These are phyloP conservation scores for Corylus avellana DNA, from an alignment of 306 rosid genomes.

Conservation along the genomic window DNA sequence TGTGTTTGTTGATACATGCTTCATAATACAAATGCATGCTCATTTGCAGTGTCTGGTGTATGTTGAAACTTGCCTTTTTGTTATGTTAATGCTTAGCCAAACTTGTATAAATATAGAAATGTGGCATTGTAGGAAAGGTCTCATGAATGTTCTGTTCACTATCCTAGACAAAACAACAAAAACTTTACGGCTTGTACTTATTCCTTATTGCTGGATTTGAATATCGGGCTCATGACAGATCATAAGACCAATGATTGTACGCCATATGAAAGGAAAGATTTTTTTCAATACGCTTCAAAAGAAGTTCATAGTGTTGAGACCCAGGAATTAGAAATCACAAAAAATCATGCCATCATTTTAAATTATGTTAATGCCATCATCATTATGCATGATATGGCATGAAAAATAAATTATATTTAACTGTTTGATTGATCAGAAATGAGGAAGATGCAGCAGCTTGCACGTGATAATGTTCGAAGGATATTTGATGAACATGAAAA, in stretches of 20 bases:
- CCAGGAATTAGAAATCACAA: neutral
- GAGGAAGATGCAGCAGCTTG: slow-evolving; percentile 69
- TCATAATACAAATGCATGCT: neutral
- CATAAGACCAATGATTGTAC: neutral
- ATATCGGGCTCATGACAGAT: neutral
- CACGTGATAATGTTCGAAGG: slow-evolving; percentile 62
- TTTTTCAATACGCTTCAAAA: neutral
- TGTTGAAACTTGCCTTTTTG: neutral
- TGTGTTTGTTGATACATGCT: slow-evolving; percentile 5
- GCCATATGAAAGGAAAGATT: neutral
- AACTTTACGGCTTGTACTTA: neutral
- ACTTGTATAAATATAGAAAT: neutral
- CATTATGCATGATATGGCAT: neutral
- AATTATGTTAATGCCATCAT: neutral
- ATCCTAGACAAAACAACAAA: neutral
- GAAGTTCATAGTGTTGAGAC: neutral
- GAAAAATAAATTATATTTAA: neutral
- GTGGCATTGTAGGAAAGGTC: neutral
- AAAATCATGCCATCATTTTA: neutral
- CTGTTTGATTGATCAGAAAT: slow-evolving; percentile 50
- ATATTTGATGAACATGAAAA: slow-evolving; percentile 83
- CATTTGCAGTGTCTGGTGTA: neutral
- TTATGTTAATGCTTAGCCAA: neutral
- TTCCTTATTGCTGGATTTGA: neutral
- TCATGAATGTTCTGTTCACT: neutral